Evolutionary conservation across 2,329 filamentous ascomycete species (phyloP).

Genomic region (Thielaviopsis populi): DNA sequence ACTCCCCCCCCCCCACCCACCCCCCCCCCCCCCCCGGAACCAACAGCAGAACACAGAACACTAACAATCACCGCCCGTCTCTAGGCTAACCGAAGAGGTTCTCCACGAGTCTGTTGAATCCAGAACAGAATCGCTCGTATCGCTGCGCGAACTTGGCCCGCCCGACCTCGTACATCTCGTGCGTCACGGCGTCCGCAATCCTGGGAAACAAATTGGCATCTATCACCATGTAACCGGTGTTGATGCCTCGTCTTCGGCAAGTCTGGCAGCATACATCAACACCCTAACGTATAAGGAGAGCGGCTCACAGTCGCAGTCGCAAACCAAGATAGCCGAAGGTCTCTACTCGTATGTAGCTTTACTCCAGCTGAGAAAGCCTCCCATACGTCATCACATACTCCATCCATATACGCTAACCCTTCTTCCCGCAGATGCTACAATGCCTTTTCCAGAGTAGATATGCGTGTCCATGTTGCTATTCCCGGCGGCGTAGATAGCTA

Average conservation of each 20-base stretch:
- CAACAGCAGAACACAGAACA: neutral
- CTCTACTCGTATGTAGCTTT: slow-evolving; percentile 63
- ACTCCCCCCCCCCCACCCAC: slow-evolving; percentile 7
- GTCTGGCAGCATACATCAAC: slow-evolving; percentile 94
- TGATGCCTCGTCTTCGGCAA: slow-evolving; percentile 93
- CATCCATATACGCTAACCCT: neutral
- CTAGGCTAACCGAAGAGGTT: slow-evolving; percentile 83
- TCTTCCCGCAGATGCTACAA: slow-evolving; percentile 61
- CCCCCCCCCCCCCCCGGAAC: neutral
- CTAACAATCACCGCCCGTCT: slow-evolving; percentile 17
- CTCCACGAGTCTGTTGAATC: slow-evolving; percentile 84
- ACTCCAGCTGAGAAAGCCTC: neutral
- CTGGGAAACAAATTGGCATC: slow-evolving; percentile 58
- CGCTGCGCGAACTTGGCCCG: slow-evolving; percentile 81
- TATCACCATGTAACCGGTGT: slow-evolving; percentile 97
- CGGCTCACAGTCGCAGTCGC: slow-evolving; percentile 45
- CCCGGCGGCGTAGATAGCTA: slow-evolving; percentile 94
- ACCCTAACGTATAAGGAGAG: slow-evolving; percentile 76
- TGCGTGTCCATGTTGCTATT: slow-evolving; percentile 96
- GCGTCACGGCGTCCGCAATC: slow-evolving; percentile 50
- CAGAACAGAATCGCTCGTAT: slow-evolving; percentile 73
- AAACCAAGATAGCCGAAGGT: slow-evolving; percentile 79
- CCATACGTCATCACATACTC: neutral
- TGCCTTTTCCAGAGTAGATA: slow-evolving; percentile 93
- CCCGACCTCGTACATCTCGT: slow-evolving; percentile 91